Percentiles rank a stretch among this genome's conserved stretches.
These are phyloP conservation scores for Polygonum maritimum DNA, from an alignment of 148 eudicot genomes.

Conservation along the genomic window DNA sequence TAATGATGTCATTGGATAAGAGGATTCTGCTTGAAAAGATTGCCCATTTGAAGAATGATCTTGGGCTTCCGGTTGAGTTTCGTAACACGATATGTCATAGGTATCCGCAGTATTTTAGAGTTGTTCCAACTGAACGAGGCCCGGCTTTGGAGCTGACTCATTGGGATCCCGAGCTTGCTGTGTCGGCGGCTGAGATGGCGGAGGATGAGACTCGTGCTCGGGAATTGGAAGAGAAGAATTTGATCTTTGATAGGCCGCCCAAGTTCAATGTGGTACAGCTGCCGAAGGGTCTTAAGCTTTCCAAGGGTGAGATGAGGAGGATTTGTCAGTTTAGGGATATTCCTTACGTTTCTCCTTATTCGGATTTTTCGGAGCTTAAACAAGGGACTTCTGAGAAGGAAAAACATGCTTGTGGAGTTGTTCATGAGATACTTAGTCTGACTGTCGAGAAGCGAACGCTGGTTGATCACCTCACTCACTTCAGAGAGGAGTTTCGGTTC, in stretches of 20 bases:
- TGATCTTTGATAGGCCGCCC: constrained; percentile 84
- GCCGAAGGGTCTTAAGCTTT: constrained; percentile 77
- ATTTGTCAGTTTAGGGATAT: constrained; percentile 69
- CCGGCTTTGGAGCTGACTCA: constrained; percentile 84
- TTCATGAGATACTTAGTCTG: constrained; percentile 90
- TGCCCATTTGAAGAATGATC: constrained; percentile 75
- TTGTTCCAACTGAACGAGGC: constrained; percentile 67
- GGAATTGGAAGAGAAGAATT: constrained; percentile 59
- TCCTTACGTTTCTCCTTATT: constrained; percentile 88
- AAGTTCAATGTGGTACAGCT: constrained; percentile 69
- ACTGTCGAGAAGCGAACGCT: constrained; percentile 88
- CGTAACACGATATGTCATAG: constrained; percentile 83
- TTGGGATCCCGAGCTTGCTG: constrained; percentile 96
- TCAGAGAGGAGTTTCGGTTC: constrained; percentile 92
- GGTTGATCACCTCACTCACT: constrained; percentile 95
- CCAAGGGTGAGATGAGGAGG: constrained; percentile 86
- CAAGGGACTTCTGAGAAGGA: constrained; percentile 75
- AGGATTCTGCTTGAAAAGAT: constrained; percentile 81
- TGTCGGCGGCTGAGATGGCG: constrained; percentile 85
- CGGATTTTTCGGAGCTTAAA: constrained; percentile 69
- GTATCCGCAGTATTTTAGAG: constrained; percentile 88
- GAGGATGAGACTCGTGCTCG: constrained; percentile 60
- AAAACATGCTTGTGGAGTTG: constrained; percentile 89
- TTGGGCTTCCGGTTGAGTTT: constrained; percentile 85
- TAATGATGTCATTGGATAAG: constrained; percentile 92